Evolutionary conservation across 176 grass and related monocot genomes (phyloP).

Genomic region (Oryza longistaminata): DNA sequence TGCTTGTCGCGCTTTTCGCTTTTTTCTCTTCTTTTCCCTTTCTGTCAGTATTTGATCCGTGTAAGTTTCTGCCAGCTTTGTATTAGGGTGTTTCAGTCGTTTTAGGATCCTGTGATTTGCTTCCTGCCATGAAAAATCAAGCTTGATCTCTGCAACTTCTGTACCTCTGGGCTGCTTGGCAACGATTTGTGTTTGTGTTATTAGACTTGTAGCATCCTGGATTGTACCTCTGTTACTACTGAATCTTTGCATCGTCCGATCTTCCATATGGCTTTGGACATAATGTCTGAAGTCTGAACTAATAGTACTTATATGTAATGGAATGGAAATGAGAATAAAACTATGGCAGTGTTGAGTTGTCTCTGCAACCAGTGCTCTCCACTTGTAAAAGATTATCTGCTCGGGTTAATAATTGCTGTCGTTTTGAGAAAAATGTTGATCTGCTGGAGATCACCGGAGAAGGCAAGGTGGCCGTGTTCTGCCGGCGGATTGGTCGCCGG

Average conservation of each 20-base stretch:
- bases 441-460: not conserved
- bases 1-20: not conserved
- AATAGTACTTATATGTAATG: not conserved
- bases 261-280: not conserved
- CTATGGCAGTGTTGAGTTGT: not conserved
- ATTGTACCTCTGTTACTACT: not conserved
- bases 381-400: not conserved
- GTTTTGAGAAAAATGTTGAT: not conserved
- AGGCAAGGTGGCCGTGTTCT: not conserved
- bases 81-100: slow-evolving; percentile 29
- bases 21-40: not conserved
- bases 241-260: not conserved
- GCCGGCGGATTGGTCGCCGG: too few relatives aligned
- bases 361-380: too few relatives aligned
- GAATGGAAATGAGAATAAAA: not conserved
- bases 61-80: slow-evolving; percentile 28
- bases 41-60: slow-evolving; percentile 38
- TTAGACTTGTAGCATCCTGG: not conserved
- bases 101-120: slow-evolving; percentile 50
- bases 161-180: not conserved
- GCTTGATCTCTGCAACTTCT: not conserved
- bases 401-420: not conserved
- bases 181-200: not conserved
- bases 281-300: not conserved
- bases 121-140: slow-evolving; percentile 15